These are phyloP conservation scores for Saccharum spontaneum DNA, from an alignment of 176 grass and related monocot species.

Conservation along the genomic window DNA sequence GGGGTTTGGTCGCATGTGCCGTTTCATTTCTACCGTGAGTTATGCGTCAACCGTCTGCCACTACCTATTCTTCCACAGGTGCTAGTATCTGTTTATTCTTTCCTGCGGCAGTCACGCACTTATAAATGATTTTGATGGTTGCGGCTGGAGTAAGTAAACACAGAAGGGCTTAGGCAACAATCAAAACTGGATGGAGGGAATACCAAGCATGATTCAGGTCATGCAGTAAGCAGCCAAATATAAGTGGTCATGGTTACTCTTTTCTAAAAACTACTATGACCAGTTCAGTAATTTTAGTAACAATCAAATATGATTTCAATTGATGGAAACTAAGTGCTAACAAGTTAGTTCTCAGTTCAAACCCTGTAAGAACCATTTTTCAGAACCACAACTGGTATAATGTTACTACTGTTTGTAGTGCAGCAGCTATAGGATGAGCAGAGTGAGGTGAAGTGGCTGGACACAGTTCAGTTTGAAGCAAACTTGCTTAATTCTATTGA, in stretches of 20 bases:
- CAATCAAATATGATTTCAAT: constrained; percentile 14
- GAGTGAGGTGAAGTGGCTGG: no score
- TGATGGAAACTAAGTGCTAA: constrained; percentile 7
- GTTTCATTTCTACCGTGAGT: background rate
- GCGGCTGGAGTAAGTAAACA: background rate
- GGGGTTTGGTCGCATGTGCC: background rate
- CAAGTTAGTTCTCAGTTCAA: background rate
- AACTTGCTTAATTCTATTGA: background rate
- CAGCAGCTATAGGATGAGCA: background rate
- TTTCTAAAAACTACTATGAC: constrained; percentile 16
- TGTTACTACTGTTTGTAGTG: background rate
- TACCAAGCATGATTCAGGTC: background rate
- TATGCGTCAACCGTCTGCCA: background rate
- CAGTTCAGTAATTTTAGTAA: background rate
- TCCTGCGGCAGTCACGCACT: background rate
- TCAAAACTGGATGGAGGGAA: background rate
- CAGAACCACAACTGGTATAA: background rate
- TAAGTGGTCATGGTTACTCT: background rate
- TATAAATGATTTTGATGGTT: background rate
- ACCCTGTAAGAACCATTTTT: background rate
- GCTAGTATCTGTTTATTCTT: background rate
- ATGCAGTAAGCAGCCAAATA: constrained; percentile 7
- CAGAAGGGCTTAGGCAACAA: background rate
- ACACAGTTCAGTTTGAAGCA: background rate
- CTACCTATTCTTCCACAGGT: background rate